Conservation (phyloP, 1,284 basidiomycete genomes). For the Ganoderma sp. region DNA sequence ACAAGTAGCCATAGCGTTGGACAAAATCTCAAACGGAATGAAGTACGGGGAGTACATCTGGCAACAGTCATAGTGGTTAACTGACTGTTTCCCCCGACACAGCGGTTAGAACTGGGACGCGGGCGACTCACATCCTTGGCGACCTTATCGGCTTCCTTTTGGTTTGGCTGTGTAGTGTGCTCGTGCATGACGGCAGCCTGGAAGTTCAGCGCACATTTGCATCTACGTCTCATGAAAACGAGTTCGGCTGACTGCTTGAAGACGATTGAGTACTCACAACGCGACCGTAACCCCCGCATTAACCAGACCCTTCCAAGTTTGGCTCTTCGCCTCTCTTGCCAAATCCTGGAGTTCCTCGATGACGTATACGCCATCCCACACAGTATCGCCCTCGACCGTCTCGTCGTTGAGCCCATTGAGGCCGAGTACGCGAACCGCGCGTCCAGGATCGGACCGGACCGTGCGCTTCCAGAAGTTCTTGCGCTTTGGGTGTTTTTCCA, state of each 20-base stretch:
- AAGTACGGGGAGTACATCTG: conserved; percentile 13
- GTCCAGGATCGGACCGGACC: conserved; percentile 17
- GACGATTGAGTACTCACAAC: conserved; percentile 13
- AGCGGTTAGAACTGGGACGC: background rate
- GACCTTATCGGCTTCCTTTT: too few relatives aligned
- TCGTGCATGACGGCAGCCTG: conserved; percentile 7
- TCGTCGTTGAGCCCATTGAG: too few relatives aligned
- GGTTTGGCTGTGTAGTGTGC: too few relatives aligned
- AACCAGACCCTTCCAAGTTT: conserved; percentile 19
- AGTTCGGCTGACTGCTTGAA: background rate
- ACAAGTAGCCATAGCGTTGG: conserved; percentile 8
- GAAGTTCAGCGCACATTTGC: conserved; percentile 16
- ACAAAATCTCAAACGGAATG: conserved; percentile 16
- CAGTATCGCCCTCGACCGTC: conserved; percentile 19
- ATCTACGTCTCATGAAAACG: conserved; percentile 4
- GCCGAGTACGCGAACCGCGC: conserved; percentile 1
- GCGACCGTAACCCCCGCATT: conserved; percentile 17
- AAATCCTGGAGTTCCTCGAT: background rate
- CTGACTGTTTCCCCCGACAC: too few relatives aligned
- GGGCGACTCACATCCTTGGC: background rate
- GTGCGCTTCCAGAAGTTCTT: conserved; percentile 14
- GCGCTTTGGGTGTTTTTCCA: conserved; percentile 1
- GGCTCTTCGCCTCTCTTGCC: conserved; percentile 9
- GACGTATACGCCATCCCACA: conserved; percentile 8
- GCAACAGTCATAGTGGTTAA: too few relatives aligned